phyloP scores from a whole-genome alignment of 2,329 filamentous ascomycete species.

The Setomelanomma holmii region DNA sequence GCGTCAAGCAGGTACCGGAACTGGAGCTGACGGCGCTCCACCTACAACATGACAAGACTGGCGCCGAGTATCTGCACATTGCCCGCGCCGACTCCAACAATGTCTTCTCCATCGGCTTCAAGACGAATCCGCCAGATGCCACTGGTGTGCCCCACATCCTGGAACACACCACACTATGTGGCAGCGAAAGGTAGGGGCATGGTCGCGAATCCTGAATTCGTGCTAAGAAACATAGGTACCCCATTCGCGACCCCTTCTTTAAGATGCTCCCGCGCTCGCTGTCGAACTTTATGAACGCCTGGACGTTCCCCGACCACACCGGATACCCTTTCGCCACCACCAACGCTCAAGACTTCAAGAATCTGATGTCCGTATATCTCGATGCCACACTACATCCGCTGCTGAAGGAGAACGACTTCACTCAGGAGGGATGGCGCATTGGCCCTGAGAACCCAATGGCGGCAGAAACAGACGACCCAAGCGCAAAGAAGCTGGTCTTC shows the following conservation, averaged over 20 bases:
- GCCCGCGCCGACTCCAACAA: slow-evolving; percentile 97
- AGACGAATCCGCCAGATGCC: slow-evolving; percentile 96
- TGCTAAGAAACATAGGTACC: slow-evolving; percentile 67
- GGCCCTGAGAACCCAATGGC: slow-evolving; percentile 83
- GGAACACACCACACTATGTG: slow-evolving; percentile 96
- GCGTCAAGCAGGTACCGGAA: slow-evolving; percentile 91
- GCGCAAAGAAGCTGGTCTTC: slow-evolving; percentile 80
- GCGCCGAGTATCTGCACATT: slow-evolving; percentile 94
- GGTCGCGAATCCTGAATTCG: background rate
- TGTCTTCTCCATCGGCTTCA: slow-evolving; percentile 99
- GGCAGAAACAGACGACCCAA: slow-evolving; percentile 50
- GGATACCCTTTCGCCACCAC: slow-evolving; percentile 98
- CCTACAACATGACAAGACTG: slow-evolving; percentile 91
- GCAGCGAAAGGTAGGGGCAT: slow-evolving; percentile 80
- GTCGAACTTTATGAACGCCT: slow-evolving; percentile 99
- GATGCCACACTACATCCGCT: slow-evolving; percentile 92
- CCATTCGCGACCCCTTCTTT: slow-evolving; percentile 99
- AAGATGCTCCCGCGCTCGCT: slow-evolving; percentile 98
- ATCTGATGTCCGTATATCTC: slow-evolving; percentile 94
- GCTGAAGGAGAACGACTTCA: slow-evolving; percentile 88
- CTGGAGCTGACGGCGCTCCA: slow-evolving; percentile 90
- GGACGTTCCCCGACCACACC: slow-evolving; percentile 94
- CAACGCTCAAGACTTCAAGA: slow-evolving; percentile 92
- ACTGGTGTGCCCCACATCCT: slow-evolving; percentile 96
- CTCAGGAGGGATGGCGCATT: slow-evolving; percentile 95